Evolutionary conservation across 805 yeast genomes (phyloP).

Genomic region (Candida khao-thaluensis): DNA sequence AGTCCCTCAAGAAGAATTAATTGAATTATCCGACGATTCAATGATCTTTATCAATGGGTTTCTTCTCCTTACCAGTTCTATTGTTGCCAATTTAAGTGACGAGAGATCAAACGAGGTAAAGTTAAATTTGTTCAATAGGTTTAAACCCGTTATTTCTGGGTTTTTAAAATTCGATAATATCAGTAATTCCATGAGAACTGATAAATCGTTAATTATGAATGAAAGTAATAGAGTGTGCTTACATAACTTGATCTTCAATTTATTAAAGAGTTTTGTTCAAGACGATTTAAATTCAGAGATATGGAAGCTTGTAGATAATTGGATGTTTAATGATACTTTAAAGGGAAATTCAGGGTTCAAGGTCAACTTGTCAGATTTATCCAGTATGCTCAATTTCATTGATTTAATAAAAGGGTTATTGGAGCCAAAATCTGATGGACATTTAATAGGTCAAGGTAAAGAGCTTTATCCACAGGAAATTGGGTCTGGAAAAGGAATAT

Average conservation of each 20-base stretch:
- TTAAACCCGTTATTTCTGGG: conserved; percentile 32
- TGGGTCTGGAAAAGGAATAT: conserved; percentile 63
- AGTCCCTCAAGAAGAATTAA: conserved; percentile 30
- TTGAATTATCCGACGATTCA: conserved; percentile 77
- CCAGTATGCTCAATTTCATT: conserved; percentile 59
- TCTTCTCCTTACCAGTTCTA: conserved; percentile 54
- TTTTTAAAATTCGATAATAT: conserved; percentile 43
- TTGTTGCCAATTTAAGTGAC: conserved; percentile 29
- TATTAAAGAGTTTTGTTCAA: conserved; percentile 49
- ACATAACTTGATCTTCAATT: conserved; percentile 44
- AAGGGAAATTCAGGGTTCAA: conserved; percentile 24
- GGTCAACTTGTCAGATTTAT: conserved; percentile 47
- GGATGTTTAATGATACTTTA: conserved; percentile 50
- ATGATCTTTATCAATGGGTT: conserved; percentile 72
- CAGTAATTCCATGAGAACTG: conserved; percentile 9
- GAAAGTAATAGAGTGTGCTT: conserved; percentile 38
- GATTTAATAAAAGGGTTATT: conserved; percentile 49
- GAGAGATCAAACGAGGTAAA: conserved; percentile 27
- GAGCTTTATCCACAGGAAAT: conserved; percentile 61
- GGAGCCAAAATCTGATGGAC: conserved; percentile 26
- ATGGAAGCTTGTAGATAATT: conserved; percentile 70
- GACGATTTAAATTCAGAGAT: conserved; percentile 42
- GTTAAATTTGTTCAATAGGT: conserved; percentile 29
- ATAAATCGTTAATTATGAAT: conserved; percentile 22
- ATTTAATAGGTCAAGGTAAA: conserved; percentile 9